A percentile compares a stretch with the other conserved stretches of the same genome.
Evolutionary conservation across 2,329 filamentous ascomycete species (phyloP).

Genomic region (Coniochaeta hoffmannii): DNA sequence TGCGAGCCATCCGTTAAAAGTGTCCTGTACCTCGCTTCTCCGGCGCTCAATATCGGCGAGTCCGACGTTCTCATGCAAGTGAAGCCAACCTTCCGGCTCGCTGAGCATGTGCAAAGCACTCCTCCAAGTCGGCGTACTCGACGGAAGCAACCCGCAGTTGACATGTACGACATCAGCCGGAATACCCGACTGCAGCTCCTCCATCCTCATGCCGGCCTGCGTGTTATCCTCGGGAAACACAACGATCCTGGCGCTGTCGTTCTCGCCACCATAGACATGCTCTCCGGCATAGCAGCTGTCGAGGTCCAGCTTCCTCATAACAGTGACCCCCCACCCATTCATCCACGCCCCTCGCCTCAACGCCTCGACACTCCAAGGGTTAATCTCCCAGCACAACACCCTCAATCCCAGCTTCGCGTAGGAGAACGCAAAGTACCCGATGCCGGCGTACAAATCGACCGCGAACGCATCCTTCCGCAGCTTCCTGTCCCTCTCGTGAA

Average conservation of each 20-base stretch:
- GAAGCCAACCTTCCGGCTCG: slow-evolving; percentile 44
- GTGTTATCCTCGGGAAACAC: slow-evolving; percentile 65
- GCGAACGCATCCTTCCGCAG: slow-evolving; percentile 34
- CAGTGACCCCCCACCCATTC: slow-evolving; percentile 58
- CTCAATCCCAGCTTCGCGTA: slow-evolving; percentile 66
- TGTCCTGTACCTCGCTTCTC: slow-evolving; percentile 37
- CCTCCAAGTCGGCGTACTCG: slow-evolving; percentile 46
- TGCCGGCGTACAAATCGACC: slow-evolving; percentile 84
- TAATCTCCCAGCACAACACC: slow-evolving; percentile 85
- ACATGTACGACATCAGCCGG: slow-evolving; percentile 44
- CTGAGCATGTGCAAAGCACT: slow-evolving; percentile 38
- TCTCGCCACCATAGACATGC: slow-evolving; percentile 34
- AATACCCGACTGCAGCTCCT: slow-evolving; percentile 23
- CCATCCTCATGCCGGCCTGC: slow-evolving; percentile 37
- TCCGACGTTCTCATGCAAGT: slow-evolving; percentile 61
- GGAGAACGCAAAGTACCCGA: slow-evolving; percentile 88
- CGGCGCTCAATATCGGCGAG: slow-evolving; percentile 42
- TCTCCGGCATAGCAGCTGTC: slow-evolving; percentile 26
- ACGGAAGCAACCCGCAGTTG: slow-evolving; percentile 57
- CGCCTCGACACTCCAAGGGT: slow-evolving; percentile 81
- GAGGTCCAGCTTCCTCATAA: slow-evolving; percentile 38
- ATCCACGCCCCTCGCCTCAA: slow-evolving; percentile 64
- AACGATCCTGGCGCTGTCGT: slow-evolving; percentile 37
- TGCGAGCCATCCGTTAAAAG: slow-evolving; percentile 30
- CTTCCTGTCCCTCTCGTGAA: slow-evolving; percentile 21